Evolutionary conservation across 2,329 filamentous ascomycete species (phyloP).

Genomic region (Fusarium floridanum): DNA sequence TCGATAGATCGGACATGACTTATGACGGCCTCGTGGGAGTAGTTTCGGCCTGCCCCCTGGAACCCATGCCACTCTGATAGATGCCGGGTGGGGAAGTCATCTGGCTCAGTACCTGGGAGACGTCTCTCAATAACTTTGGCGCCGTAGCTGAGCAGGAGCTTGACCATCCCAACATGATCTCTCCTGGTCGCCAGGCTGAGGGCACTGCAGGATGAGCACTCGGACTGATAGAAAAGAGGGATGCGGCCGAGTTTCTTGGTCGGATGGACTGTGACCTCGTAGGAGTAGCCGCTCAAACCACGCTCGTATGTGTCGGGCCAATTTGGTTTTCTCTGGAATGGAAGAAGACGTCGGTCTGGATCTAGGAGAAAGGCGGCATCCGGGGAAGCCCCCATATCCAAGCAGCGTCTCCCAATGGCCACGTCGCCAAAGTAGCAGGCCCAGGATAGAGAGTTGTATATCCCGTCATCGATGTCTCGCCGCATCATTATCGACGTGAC

Average conservation of each 20-base stretch:
- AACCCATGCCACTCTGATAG: background rate
- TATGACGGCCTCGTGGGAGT: background rate
- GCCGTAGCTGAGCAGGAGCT: background rate
- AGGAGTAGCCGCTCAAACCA: background rate
- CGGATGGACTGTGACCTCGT: background rate
- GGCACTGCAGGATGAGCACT: background rate
- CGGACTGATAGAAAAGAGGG: background rate
- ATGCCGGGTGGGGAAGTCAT: background rate
- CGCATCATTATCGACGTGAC: background rate
- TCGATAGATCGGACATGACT: background rate
- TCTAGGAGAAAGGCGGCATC: background rate
- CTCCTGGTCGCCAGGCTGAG: background rate
- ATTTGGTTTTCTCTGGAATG: background rate
- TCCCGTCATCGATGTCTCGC: background rate
- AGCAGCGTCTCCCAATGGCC: background rate
- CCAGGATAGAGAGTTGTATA: background rate
- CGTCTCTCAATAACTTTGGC: background rate
- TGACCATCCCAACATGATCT: background rate
- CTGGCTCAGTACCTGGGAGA: background rate
- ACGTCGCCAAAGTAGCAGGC: background rate
- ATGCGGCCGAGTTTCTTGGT: background rate
- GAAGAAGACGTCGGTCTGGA: background rate
- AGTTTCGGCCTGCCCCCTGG: background rate
- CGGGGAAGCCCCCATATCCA: background rate
- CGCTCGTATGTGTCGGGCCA: background rate